These are phyloP conservation scores for Aspergillus japonicus DNA, from an alignment of 2,329 filamentous ascomycete species.

Conservation along the genomic window DNA sequence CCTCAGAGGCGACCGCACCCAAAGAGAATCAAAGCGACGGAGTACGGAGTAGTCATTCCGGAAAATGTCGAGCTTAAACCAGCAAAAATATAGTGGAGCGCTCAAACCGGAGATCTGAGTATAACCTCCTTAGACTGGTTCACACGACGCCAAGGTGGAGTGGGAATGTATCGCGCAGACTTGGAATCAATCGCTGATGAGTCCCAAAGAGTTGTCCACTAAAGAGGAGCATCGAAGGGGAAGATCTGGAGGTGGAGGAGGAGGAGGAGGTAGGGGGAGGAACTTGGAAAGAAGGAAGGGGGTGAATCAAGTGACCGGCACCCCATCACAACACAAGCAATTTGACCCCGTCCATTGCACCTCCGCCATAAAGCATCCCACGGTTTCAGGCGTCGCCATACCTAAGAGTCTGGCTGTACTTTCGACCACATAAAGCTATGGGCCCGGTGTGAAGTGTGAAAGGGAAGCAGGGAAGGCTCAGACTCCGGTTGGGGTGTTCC, in stretches of 20 bases:
- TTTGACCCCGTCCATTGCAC: not conserved
- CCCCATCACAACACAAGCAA: not conserved
- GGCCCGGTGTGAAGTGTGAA: too few relatives aligned
- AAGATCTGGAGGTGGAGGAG: not conserved
- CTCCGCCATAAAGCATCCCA: not conserved
- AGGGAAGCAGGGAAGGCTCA: not conserved
- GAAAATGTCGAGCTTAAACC: not conserved
- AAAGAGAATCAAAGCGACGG: not conserved
- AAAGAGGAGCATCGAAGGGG: not conserved
- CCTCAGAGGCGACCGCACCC: not conserved
- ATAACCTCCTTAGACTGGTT: not conserved
- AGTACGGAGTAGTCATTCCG: not conserved
- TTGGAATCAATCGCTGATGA: not conserved
- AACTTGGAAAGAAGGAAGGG: not conserved
- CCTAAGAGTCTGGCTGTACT: too few relatives aligned
- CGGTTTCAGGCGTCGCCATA: too few relatives aligned
- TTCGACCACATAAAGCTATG: too few relatives aligned
- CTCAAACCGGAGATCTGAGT: not conserved
- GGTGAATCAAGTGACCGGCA: conserved; percentile 5
- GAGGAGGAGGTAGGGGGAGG: not conserved
- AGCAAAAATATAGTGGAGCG: not conserved
- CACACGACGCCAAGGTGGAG: not conserved
- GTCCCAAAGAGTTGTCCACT: not conserved
- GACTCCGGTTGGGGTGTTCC: not conserved
- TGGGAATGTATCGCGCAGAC: not conserved